Evolutionary conservation across 2,329 filamentous ascomycete species (phyloP), one percentile per base, ranked within the genome.

Genomic region (Exophiala phaeomuriformis): DNA sequence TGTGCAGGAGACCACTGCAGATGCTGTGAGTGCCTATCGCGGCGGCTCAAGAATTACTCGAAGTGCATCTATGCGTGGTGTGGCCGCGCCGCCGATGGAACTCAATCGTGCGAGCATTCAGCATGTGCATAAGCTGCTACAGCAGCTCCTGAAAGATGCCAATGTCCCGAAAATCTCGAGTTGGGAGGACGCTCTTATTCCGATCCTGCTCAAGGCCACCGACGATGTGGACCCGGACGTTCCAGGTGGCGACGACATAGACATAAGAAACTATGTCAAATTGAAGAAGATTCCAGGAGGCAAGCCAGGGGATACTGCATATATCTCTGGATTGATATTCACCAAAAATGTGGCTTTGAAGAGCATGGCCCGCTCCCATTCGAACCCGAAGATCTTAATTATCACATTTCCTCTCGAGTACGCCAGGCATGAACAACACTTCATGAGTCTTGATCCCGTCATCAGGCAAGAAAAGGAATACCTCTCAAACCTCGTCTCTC

Each of bases 401-500:
- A 85, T 98, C 53, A 91, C 90, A 0, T 98, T 98, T 65, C 84
- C 93, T 0, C 88, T 98, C 53, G 93, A 98, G 67, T 98, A 98
- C 68, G 88, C 94, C 54, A 83, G 93, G 37, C 90, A 96, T 63
- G 85, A 91, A 65, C 81, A 88, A 59, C 90, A 97, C 67, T 97
- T 98, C 68, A 96, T 98, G 90, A 98, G 93, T 64, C 74, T 98
- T 47, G 90, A 97, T 64, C 91, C 91, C 37, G 90, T 98, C 52
- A 95, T 98, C 63, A 87, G 91, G 51, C 93, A 98, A 68, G 94
- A 98, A 71, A 86, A 88, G 61, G 93, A 98, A 66, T 98, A 93
- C 62, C 75, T 98, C 29, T 82, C 86, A 62, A 93, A 95, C 65
- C 81, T 98, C 52, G 90, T 98, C 30, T 90, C 88, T 65, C 83